Percentiles rank a stretch among this genome's conserved stretches.
Conservation (phyloP, 2,329 filamentous ascomycete genomes). For the Chaetomiaceae sp. region DNA sequence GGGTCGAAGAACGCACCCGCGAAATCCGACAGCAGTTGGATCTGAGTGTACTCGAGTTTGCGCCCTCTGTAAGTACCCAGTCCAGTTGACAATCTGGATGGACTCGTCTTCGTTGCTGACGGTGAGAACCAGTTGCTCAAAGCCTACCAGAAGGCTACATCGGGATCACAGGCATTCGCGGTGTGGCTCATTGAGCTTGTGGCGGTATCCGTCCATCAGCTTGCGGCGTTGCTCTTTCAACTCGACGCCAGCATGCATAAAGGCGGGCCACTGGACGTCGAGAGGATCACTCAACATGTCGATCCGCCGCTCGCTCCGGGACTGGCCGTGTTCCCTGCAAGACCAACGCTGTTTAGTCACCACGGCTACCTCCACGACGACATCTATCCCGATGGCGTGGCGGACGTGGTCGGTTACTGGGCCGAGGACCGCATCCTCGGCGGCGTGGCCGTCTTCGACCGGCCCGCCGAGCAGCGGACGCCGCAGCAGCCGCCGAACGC, state of each 20-base stretch:
- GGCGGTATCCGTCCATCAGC: slow-evolving; percentile 5
- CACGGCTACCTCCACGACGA: slow-evolving; percentile 7
- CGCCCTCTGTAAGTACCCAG: too few relatives aligned
- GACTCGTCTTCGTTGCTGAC: too few relatives aligned
- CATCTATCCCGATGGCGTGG: slow-evolving; percentile 6
- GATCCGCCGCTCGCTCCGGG: neutral
- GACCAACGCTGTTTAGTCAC: neutral
- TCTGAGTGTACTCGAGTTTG: neutral
- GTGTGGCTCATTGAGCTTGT: slow-evolving; percentile 7
- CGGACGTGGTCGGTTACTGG: slow-evolving; percentile 13
- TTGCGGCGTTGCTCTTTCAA: slow-evolving; percentile 4
- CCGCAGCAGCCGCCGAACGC: slow-evolving; percentile 5
- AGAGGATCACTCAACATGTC: neutral
- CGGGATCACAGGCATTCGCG: neutral
- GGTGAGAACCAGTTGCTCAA: too few relatives aligned
- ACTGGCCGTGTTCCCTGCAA: neutral
- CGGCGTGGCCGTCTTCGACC: slow-evolving; percentile 11
- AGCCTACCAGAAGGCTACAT: neutral
- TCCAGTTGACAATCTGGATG: too few relatives aligned
- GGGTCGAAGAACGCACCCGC: neutral
- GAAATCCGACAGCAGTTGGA: neutral
- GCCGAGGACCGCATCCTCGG: slow-evolving; percentile 10
- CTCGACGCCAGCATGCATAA: slow-evolving; percentile 3
- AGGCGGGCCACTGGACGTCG: slow-evolving; percentile 7
- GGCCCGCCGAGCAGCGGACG: neutral